These are phyloP conservation scores for Panaeolus papilionaceus DNA, from an alignment of 768 basidiomycete genomes.

Conservation along the genomic window DNA sequence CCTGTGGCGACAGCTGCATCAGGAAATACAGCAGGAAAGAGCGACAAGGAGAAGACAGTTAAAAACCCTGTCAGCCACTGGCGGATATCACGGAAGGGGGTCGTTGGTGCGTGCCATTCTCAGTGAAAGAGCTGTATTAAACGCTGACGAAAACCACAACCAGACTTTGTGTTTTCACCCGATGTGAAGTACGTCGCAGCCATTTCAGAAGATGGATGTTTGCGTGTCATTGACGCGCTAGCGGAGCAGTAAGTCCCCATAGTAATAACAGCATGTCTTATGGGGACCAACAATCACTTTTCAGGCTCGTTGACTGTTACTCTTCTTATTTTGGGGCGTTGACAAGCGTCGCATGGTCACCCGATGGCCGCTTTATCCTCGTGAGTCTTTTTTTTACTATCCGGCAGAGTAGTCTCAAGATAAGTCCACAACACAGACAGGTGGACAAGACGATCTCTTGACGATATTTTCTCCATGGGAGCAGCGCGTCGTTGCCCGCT, in stretches of 20 bases:
- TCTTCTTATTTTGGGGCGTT: conserved; percentile 94
- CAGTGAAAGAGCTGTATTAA: not conserved
- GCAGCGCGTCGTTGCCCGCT: conserved; percentile 91
- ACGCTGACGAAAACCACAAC: not conserved
- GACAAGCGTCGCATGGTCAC: conserved; percentile 93
- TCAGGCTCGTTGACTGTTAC: conserved; percentile 90
- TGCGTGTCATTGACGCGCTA: conserved; percentile 88
- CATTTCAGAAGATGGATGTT: conserved; percentile 90
- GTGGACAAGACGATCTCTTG: conserved; percentile 95
- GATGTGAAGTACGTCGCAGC: conserved; percentile 91
- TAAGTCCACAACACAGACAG: conserved; percentile 60
- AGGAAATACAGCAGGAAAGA: conserved; percentile 39
- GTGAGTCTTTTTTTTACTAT: conserved; percentile 42
- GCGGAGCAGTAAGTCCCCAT: conserved; percentile 74
- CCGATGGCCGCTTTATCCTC: conserved; percentile 92
- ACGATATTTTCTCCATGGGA: conserved; percentile 97
- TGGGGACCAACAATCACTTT: not conserved
- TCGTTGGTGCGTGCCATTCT: conserved; percentile 61
- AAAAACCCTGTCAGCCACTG: conserved; percentile 95
- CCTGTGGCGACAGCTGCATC: conserved; percentile 58
- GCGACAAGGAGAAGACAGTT: conserved; percentile 67
- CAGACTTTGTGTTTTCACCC: conserved; percentile 93
- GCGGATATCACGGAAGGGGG: conserved; percentile 73
- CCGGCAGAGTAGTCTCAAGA: conserved; percentile 9
- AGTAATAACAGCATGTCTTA: conserved; percentile 5